phyloP scores from a whole-genome alignment of 2,329 filamentous ascomycete species.

The Aspergillus clavatus region DNA sequence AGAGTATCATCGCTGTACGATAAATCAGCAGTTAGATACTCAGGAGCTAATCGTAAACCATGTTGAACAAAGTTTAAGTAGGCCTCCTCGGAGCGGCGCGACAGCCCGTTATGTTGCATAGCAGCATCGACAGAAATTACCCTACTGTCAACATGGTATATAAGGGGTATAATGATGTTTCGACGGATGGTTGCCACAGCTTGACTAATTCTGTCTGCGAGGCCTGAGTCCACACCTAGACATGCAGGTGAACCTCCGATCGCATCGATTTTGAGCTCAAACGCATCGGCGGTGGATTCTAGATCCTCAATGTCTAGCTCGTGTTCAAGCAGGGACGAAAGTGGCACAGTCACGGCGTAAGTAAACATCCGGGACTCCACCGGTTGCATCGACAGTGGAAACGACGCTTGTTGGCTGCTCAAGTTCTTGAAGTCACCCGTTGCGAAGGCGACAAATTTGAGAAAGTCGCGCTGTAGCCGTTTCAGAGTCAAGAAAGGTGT shows the following conservation, averaged over 20 bases:
- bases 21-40: conserved; percentile 60
- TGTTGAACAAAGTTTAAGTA: conserved; percentile 58
- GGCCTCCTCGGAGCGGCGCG: conserved; percentile 25
- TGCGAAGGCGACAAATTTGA: conserved; percentile 62
- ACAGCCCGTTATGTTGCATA: conserved; percentile 22
- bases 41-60: conserved; percentile 57
- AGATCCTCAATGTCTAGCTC: conserved; percentile 59
- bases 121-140: conserved; percentile 12
- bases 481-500: conserved; percentile 64
- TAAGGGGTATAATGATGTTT: conserved; percentile 57
- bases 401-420: conserved; percentile 41
- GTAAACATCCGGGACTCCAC: conserved; percentile 61
- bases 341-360: conserved; percentile 59
- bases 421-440: conserved; percentile 37
- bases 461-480: conserved; percentile 62
- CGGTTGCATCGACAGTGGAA: conserved; percentile 59
- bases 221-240: conserved; percentile 26
- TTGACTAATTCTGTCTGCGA: conserved; percentile 52
- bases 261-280: conserved; percentile 56
- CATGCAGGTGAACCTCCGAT: conserved; percentile 24
- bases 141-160: conserved; percentile 48
- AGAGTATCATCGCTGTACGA: conserved; percentile 51
- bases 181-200: conserved; percentile 58
- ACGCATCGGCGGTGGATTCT: conserved; percentile 63
- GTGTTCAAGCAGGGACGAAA: conserved; percentile 52